Evolutionary conservation across 495 filamentous ascomycete genomes (phyloP).

Genomic region (Corynascus novoguineensis): DNA sequence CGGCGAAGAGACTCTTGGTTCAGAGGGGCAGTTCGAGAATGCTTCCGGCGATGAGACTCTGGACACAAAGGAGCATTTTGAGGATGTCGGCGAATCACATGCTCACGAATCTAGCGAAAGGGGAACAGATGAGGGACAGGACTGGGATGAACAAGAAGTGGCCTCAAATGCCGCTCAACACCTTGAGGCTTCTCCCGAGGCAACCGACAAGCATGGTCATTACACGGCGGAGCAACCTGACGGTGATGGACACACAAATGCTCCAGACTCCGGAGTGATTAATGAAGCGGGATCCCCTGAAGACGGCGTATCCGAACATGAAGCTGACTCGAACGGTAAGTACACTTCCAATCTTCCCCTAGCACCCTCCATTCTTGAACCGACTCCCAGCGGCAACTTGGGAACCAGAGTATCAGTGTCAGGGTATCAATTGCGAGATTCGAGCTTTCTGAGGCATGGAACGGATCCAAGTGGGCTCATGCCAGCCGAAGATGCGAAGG

Average conservation of each 20-base stretch:
- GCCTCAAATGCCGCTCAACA: not conserved
- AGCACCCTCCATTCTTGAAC: not conserved
- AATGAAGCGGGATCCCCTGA: not conserved
- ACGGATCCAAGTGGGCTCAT: not conserved
- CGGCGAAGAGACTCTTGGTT: too few relatives aligned
- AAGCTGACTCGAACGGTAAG: constrained; percentile 25
- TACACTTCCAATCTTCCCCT: constrained; percentile 12
- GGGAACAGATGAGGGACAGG: not conserved
- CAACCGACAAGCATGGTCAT: not conserved
- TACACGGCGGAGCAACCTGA: not conserved
- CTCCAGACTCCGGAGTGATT: not conserved
- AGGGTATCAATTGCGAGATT: not conserved
- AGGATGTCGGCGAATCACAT: too few relatives aligned
- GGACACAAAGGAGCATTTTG: too few relatives aligned
- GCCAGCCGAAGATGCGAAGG: not conserved
- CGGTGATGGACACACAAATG: not conserved
- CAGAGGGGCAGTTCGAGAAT: too few relatives aligned
- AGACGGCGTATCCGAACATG: constrained; percentile 4
- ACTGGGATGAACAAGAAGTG: constrained; percentile 2
- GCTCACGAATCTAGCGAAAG: not conserved
- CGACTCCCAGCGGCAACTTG: not conserved
- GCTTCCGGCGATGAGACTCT: too few relatives aligned
- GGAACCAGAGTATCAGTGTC: not conserved
- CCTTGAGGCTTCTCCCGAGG: not conserved
- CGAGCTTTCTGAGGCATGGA: not conserved